A percentile compares a stretch with the other conserved stretches of the same genome.
phyloP scores from a whole-genome alignment of 2,329 filamentous ascomycete genomes.

The Aspergillus quadricinctus region DNA sequence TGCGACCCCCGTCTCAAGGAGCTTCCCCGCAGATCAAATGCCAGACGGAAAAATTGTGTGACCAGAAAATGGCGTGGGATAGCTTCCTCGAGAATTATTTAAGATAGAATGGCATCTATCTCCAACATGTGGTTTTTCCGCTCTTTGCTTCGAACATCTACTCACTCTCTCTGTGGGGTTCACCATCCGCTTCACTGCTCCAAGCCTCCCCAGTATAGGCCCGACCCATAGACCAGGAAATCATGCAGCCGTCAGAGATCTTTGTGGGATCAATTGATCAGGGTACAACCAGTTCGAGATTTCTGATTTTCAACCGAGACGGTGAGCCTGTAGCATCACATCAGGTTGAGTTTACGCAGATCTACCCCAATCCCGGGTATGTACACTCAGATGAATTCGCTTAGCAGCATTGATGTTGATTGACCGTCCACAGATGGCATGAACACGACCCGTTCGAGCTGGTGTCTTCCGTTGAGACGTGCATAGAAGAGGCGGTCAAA shows the following conservation, averaged over 20 bases:
- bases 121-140: neutral
- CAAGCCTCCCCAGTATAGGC: neutral
- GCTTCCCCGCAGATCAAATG: constrained; percentile 1
- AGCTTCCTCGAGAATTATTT: neutral
- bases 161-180: neutral
- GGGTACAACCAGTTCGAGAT: constrained; percentile 82
- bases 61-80: neutral
- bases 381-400: constrained; percentile 26
- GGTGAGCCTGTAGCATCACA: constrained; percentile 76
- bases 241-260: constrained; percentile 22
- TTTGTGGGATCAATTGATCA: constrained; percentile 88
- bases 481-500: constrained; percentile 68
- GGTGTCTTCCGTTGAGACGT: constrained; percentile 67
- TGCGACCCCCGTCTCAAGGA: neutral
- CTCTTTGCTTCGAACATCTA: neutral
- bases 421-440: constrained; percentile 62
- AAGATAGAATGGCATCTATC: neutral
- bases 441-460: constrained; percentile 80
- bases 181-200: neutral
- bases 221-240: neutral
- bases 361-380: constrained; percentile 80
- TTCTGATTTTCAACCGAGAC: constrained; percentile 78
- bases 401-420: neutral
- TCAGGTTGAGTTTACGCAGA: constrained; percentile 80
- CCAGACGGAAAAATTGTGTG: neutral